Evolutionary conservation across 2,329 filamentous ascomycete genomes (phyloP).

Genomic region (Aspergillus sp.): DNA sequence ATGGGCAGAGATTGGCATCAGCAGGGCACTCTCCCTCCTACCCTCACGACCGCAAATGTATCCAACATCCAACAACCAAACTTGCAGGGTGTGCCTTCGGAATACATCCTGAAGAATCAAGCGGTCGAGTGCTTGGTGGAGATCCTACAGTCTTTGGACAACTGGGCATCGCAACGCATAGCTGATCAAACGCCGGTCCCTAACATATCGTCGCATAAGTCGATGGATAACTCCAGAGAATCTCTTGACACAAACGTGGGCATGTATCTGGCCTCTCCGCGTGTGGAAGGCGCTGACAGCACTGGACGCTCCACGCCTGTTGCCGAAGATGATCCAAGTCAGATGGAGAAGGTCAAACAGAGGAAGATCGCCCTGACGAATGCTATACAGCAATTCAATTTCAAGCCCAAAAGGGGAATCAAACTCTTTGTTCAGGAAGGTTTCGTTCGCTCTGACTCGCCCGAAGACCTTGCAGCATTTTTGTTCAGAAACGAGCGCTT

Average conservation of each 20-base stretch:
- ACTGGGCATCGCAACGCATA: slow-evolving; percentile 77
- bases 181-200: slow-evolving; percentile 53
- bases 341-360: slow-evolving; percentile 93
- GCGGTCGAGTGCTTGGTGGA: slow-evolving; percentile 87
- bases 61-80: slow-evolving; percentile 47
- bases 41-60: slow-evolving; percentile 77
- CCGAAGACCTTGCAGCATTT: slow-evolving; percentile 82
- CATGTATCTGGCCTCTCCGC: slow-evolving; percentile 57
- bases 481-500: slow-evolving; percentile 77
- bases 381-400: slow-evolving; percentile 90
- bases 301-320: slow-evolving; percentile 64
- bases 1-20: slow-evolving; percentile 77
- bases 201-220: slow-evolving; percentile 48
- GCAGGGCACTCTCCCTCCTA: slow-evolving; percentile 79
- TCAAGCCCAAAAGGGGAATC: slow-evolving; percentile 92
- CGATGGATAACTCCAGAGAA: slow-evolving; percentile 62
- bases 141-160: slow-evolving; percentile 82
- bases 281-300: slow-evolving; percentile 54
- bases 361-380: slow-evolving; percentile 89
- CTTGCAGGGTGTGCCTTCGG: slow-evolving; percentile 71
- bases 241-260: slow-evolving; percentile 69
- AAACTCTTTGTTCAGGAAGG: slow-evolving; percentile 80
- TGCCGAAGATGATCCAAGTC: slow-evolving; percentile 83
- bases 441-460: slow-evolving; percentile 77
- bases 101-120: slow-evolving; percentile 88